Evolutionary conservation across 345 rosid genomes (phyloP).

Genomic region (Gossypium raimondii): DNA sequence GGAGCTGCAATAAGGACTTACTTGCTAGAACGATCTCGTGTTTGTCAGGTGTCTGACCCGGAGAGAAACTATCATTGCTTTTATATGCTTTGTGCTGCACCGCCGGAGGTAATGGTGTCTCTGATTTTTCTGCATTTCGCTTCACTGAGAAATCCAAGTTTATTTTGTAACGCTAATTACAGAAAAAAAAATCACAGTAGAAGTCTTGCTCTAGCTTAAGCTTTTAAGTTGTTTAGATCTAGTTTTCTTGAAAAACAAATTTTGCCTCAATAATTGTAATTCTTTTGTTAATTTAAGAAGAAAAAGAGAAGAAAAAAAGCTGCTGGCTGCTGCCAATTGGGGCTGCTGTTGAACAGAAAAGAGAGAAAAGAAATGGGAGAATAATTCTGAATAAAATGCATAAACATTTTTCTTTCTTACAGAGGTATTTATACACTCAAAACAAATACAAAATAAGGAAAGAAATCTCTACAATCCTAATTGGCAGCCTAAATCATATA

Average conservation of each 20-base stretch:
- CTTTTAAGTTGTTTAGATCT: neutral
- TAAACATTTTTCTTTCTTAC: no score
- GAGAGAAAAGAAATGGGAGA: no score
- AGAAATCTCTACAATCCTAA: no score
- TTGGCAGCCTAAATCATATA: no score
- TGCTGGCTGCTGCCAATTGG: no score
- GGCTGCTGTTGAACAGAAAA: no score
- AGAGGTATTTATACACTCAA: no score
- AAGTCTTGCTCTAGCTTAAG: neutral
- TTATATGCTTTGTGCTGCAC: constrained; percentile 98
- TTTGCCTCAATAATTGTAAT: neutral
- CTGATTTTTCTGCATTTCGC: neutral
- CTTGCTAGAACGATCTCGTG: constrained; percentile 92
- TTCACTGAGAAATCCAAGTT: constrained; percentile 7
- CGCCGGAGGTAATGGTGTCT: constrained; percentile 50
- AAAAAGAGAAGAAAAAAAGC: no score
- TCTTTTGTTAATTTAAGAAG: no score
- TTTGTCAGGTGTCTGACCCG: constrained; percentile 97
- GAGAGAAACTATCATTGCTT: constrained; percentile 99
- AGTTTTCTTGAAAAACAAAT: neutral
- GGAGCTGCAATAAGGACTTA: constrained; percentile 99
- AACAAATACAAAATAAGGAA: no score
- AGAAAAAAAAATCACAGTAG: neutral
- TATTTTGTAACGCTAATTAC: neutral
- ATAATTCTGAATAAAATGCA: no score